These are phyloP conservation scores for Priceomyces medius DNA, from an alignment of 805 yeast species.

Conservation along the genomic window DNA sequence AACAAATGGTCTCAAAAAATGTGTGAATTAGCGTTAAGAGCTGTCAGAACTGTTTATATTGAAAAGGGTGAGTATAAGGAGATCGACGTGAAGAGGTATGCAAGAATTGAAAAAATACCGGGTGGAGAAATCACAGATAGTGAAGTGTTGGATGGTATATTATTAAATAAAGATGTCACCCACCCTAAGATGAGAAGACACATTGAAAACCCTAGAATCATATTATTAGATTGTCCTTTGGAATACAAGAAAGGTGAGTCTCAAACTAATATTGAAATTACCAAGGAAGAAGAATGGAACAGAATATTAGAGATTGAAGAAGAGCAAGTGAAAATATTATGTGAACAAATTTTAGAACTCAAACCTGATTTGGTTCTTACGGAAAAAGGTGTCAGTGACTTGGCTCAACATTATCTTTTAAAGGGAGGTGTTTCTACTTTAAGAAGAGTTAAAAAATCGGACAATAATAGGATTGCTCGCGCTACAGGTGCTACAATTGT, in stretches of 20 bases:
- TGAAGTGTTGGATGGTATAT: slow-evolving; percentile 82
- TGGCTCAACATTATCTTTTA: slow-evolving; percentile 93
- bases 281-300: slow-evolving; percentile 95
- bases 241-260: slow-evolving; percentile 99
- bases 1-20: slow-evolving; percentile 86
- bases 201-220: slow-evolving; percentile 84
- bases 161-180: slow-evolving; percentile 95
- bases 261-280: slow-evolving; percentile 95
- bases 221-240: slow-evolving; percentile 91
- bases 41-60: slow-evolving; percentile 79
- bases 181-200: slow-evolving; percentile 96
- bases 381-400: slow-evolving; percentile 96
- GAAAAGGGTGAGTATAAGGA: slow-evolving; percentile 66
- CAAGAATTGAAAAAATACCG: slow-evolving; percentile 91
- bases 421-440: slow-evolving; percentile 91
- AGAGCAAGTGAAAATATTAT: slow-evolving; percentile 86
- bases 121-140: slow-evolving; percentile 97
- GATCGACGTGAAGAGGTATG: slow-evolving; percentile 90
- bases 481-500: slow-evolving; percentile 98
- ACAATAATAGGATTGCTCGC: slow-evolving; percentile 93
- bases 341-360: slow-evolving; percentile 78
- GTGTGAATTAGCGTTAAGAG: slow-evolving; percentile 84
- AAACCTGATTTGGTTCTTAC: slow-evolving; percentile 95
- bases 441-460: slow-evolving; percentile 93
- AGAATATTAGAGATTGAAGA: slow-evolving; percentile 94